Evolutionary conservation across 129 eudicot genomes (phyloP).

Genomic region (Flaveria trinervia): DNA sequence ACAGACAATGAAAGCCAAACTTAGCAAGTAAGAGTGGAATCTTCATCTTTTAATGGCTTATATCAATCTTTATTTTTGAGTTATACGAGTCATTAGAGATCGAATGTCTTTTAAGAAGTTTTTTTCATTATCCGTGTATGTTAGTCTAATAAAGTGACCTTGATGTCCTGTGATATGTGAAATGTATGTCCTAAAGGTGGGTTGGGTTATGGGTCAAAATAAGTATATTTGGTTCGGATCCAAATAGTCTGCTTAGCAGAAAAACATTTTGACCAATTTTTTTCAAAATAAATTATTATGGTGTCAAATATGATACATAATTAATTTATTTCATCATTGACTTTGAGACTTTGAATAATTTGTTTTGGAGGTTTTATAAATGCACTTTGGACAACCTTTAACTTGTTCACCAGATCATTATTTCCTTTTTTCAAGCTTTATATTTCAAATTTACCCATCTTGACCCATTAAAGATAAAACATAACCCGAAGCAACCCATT

Average conservation of each 20-base stretch:
- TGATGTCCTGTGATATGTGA: conserved; percentile 12
- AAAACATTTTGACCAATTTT: neutral
- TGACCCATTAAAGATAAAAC: neutral
- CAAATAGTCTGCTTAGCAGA: neutral
- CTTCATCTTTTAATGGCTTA: neutral
- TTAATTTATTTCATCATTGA: neutral
- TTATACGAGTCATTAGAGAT: conserved; percentile 9
- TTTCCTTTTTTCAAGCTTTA: neutral
- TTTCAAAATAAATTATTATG: neutral
- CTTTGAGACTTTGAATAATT: neutral
- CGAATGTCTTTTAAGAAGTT: neutral
- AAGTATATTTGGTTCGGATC: neutral
- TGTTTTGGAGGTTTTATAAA: neutral
- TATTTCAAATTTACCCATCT: neutral
- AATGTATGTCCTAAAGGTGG: neutral
- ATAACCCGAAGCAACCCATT: neutral
- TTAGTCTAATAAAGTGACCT: neutral
- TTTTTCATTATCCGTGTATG: neutral
- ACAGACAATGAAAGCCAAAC: conserved; percentile 87
- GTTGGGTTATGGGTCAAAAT: neutral
- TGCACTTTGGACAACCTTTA: conserved; percentile 12
- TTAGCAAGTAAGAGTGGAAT: conserved; percentile 77
- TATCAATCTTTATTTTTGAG: neutral
- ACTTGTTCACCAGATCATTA: neutral
- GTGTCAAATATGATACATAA: neutral